A percentile compares a stretch with the other conserved stretches of the same genome.
Evolutionary conservation across 2,329 filamentous ascomycete species (phyloP).

Genomic region (Passalora sequoiae): DNA sequence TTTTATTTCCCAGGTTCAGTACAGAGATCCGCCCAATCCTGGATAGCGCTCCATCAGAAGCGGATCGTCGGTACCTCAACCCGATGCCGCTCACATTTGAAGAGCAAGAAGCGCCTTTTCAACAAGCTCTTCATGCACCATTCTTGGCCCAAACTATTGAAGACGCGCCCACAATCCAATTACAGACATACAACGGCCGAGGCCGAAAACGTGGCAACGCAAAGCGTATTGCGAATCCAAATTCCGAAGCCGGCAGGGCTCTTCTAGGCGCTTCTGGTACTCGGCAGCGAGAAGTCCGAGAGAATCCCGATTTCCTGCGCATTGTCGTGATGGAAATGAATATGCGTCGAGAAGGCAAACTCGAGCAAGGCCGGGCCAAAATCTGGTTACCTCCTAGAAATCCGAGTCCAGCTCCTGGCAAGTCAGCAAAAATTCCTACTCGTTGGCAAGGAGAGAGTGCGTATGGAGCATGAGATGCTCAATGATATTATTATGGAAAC

Average conservation of each 20-base stretch:
- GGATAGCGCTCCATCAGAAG: slow-evolving; percentile 50
- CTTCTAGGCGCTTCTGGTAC: slow-evolving; percentile 34
- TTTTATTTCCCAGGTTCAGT: slow-evolving; percentile 53
- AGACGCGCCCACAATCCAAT: slow-evolving; percentile 54
- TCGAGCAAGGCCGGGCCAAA: slow-evolving; percentile 54
- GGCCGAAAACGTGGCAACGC: slow-evolving; percentile 30
- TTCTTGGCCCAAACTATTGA: slow-evolving; percentile 30
- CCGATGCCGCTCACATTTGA: slow-evolving; percentile 43
- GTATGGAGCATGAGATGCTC: slow-evolving; percentile 13
- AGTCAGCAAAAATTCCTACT: slow-evolving; percentile 19
- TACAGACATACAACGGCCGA: slow-evolving; percentile 53
- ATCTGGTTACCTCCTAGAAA: slow-evolving; percentile 58
- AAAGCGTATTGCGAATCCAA: slow-evolving; percentile 36
- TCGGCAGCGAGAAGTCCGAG: slow-evolving; percentile 57
- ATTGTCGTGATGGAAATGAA: slow-evolving; percentile 64
- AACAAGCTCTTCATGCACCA: slow-evolving; percentile 33
- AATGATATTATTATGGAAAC: background rate
- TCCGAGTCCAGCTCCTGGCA: slow-evolving; percentile 21
- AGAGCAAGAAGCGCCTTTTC: slow-evolving; percentile 36
- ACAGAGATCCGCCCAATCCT: slow-evolving; percentile 57
- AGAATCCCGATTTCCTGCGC: slow-evolving; percentile 60
- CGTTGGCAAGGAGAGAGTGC: slow-evolving; percentile 32
- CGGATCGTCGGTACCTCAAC: slow-evolving; percentile 57
- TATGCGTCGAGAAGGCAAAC: slow-evolving; percentile 59
- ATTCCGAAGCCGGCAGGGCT: slow-evolving; percentile 41